Percentiles rank a stretch among this genome's conserved stretches.
Conservation (phyloP, 805 yeast species). For the Kluyveromyces starmeri region DNA sequence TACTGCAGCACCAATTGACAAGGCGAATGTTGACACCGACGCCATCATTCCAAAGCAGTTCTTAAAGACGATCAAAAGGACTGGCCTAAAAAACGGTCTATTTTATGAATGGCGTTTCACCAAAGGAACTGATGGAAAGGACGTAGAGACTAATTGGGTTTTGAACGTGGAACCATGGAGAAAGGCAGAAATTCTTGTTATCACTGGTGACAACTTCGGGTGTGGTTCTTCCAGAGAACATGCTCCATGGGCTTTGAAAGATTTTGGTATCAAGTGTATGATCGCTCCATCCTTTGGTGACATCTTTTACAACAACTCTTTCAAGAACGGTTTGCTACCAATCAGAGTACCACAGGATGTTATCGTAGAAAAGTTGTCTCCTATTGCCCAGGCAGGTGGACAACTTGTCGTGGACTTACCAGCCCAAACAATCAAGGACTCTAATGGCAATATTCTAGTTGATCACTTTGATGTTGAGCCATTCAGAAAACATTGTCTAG, state of each 20-base stretch:
- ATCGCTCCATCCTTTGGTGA: slow-evolving; percentile 99
- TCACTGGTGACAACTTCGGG: slow-evolving; percentile 95
- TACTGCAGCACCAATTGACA: slow-evolving; percentile 87
- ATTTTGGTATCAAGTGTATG: slow-evolving; percentile 91
- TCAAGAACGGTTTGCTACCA: slow-evolving; percentile 91
- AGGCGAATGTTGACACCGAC: slow-evolving; percentile 95
- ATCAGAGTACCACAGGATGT: slow-evolving; percentile 78
- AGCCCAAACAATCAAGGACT: slow-evolving; percentile 65
- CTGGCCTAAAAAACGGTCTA: slow-evolving; percentile 81
- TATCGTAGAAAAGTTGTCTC: slow-evolving; percentile 63
- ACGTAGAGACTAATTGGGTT: slow-evolving; percentile 79
- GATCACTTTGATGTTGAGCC: slow-evolving; percentile 80
- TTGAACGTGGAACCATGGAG: slow-evolving; percentile 81
- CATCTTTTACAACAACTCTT: slow-evolving; percentile 94
- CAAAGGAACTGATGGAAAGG: slow-evolving; percentile 61
- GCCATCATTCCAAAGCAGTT: slow-evolving; percentile 98
- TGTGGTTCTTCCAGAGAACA: slow-evolving; percentile 99
- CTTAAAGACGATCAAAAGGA: slow-evolving; percentile 93
- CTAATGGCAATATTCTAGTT: slow-evolving; percentile 64
- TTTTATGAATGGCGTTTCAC: slow-evolving; percentile 85
- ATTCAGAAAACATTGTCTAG: slow-evolving; percentile 89
- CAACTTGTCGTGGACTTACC: slow-evolving; percentile 76
- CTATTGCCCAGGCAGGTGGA: slow-evolving; percentile 65
- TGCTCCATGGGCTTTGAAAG: slow-evolving; percentile 99
- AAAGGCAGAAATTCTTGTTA: slow-evolving; percentile 72